These are phyloP conservation scores for Bothriochloa decipiens DNA, from an alignment of 176 grass and related monocot species.

Conservation along the genomic window DNA sequence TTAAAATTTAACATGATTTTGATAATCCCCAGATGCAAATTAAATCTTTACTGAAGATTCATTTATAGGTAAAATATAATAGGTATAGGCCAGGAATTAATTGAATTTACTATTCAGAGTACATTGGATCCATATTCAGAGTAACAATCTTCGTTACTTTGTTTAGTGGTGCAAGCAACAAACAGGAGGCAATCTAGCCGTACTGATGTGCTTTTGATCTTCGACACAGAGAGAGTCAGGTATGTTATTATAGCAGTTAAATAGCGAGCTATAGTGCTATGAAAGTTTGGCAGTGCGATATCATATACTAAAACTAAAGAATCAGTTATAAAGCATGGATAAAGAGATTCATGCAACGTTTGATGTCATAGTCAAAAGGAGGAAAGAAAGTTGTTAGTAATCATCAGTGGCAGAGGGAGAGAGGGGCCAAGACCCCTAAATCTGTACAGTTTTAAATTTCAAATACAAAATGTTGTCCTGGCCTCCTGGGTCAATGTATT, in stretches of 20 bases:
- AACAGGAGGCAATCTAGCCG: conserved; percentile 27
- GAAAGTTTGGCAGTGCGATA: too few species aligned
- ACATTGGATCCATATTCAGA: background rate
- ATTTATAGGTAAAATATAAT: too few species aligned
- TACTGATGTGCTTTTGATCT: conserved; percentile 25
- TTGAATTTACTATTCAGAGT: background rate
- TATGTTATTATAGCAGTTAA: conserved; percentile 15
- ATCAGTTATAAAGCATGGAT: background rate
- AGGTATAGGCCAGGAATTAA: too few species aligned
- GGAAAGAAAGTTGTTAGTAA: background rate
- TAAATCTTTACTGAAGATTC: background rate
- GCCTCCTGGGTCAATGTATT: background rate
- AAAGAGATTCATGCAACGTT: background rate
- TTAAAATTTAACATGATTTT: background rate
- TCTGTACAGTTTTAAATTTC: too few species aligned
- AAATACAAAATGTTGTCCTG: too few species aligned
- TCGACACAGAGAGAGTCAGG: background rate
- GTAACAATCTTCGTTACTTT: conserved; percentile 23
- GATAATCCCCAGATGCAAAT: background rate
- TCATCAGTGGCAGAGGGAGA: background rate
- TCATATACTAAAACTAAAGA: conserved; percentile 37
- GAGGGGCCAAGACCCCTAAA: too few species aligned
- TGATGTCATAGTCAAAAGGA: background rate
- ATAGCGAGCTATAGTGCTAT: too few species aligned
- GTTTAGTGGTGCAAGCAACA: conserved; percentile 30